These are phyloP conservation scores for Alternaria brassicicola DNA, from an alignment of 2,329 filamentous ascomycete species.

Conservation along the genomic window DNA sequence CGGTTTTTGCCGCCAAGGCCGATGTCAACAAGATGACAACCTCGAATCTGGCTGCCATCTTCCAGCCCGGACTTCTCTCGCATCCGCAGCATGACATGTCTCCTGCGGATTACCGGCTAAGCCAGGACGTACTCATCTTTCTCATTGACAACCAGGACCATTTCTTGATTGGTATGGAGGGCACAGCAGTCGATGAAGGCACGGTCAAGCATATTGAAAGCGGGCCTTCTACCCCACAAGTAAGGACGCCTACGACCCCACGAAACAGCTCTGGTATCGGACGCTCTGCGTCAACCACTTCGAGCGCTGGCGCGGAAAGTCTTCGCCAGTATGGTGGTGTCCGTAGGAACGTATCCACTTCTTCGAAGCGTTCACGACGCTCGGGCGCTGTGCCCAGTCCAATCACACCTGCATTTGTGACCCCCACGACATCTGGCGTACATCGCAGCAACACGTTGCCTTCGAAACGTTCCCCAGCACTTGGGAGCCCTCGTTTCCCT, in stretches of 20 bases:
- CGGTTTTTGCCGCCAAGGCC: slow-evolving; percentile 95
- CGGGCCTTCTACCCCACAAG: slow-evolving; percentile 63
- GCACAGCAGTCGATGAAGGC: slow-evolving; percentile 93
- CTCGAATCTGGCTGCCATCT: slow-evolving; percentile 92
- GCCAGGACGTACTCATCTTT: slow-evolving; percentile 96
- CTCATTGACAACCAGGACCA: slow-evolving; percentile 98
- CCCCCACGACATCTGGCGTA: slow-evolving; percentile 60
- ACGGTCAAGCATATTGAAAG: slow-evolving; percentile 72
- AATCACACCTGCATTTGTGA: slow-evolving; percentile 39
- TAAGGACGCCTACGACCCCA: slow-evolving; percentile 56
- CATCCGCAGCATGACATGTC: slow-evolving; percentile 96
- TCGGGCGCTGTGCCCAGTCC: slow-evolving; percentile 76
- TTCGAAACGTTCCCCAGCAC: slow-evolving; percentile 81
- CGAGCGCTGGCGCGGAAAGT: slow-evolving; percentile 84
- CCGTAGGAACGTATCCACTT: slow-evolving; percentile 87
- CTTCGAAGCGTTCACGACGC: slow-evolving; percentile 81
- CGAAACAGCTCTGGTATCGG: slow-evolving; percentile 64
- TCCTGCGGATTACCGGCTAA: slow-evolving; percentile 89
- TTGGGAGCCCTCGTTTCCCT: slow-evolving; percentile 52
- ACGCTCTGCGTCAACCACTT: slow-evolving; percentile 71
- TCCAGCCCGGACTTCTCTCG: slow-evolving; percentile 94
- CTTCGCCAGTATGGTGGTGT: slow-evolving; percentile 79
- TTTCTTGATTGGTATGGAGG: slow-evolving; percentile 97
- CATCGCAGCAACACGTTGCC: slow-evolving; percentile 90
- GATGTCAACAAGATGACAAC: slow-evolving; percentile 98